phyloP scores from a whole-genome alignment of 176 grass and related monocot species.

The Luzula sylvatica region DNA sequence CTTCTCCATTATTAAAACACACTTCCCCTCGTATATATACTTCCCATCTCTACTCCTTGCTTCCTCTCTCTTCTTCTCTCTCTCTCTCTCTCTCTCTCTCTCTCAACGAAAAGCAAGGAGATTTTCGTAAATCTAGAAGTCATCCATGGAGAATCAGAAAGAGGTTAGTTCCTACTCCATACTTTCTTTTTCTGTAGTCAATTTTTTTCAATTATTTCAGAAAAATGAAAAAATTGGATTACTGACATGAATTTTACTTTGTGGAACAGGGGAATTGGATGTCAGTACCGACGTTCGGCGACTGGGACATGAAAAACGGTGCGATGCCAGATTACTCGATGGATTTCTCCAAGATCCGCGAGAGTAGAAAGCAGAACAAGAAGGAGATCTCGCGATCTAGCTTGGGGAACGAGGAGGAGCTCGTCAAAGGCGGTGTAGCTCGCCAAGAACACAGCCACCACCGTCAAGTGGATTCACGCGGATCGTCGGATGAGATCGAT shows the following conservation, averaged over 20 bases:
- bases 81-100: constrained; percentile 4
- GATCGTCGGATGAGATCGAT: not conserved
- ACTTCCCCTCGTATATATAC: constrained; percentile 10
- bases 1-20: not conserved
- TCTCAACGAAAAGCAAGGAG: not conserved
- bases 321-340: constrained; percentile 87
- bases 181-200: not conserved
- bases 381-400: constrained; percentile 71
- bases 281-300: constrained; percentile 86
- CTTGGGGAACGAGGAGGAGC: constrained; percentile 59
- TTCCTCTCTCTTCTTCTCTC: not conserved
- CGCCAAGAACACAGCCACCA: constrained; percentile 12
- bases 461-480: constrained; percentile 10
- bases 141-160: constrained; percentile 51
- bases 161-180: constrained; percentile 27
- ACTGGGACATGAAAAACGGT: constrained; percentile 93
- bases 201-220: not conserved
- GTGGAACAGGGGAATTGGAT: constrained; percentile 41
- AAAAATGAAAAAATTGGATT: not conserved
- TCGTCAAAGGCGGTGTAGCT: constrained; percentile 20
- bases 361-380: constrained; percentile 96
- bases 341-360: constrained; percentile 98
- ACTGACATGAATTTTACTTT: constrained; percentile 14
- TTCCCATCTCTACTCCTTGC: not conserved
- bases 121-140: not conserved